A percentile compares a stretch with the other conserved stretches of the same genome.
These are phyloP conservation scores for Chrysoporthe puriensis DNA, from an alignment of 2,329 filamentous ascomycete genomes.

Conservation along the genomic window DNA sequence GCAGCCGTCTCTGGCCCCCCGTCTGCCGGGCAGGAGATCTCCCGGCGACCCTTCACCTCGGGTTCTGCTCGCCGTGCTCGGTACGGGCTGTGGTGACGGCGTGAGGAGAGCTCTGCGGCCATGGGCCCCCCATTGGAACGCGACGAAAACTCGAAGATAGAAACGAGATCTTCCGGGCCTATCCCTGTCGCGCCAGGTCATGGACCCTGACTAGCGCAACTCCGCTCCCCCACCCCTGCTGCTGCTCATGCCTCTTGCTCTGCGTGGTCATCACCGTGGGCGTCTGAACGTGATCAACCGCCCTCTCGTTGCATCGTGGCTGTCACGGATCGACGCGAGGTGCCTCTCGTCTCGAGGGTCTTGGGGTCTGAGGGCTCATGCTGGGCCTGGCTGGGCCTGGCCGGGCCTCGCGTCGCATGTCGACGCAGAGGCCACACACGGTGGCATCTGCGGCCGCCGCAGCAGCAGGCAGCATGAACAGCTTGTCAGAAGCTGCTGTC, in stretches of 20 bases:
- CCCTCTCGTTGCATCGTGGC: background rate
- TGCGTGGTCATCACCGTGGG: background rate
- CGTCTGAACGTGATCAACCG: background rate
- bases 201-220: slow-evolving; percentile 14
- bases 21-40: background rate
- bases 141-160: slow-evolving; percentile 5
- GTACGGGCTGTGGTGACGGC: background rate
- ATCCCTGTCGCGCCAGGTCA: slow-evolving; percentile 6
- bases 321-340: too few species aligned
- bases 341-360: too few species aligned
- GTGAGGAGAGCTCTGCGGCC: slow-evolving; percentile 2
- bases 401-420: too few species aligned
- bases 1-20: background rate
- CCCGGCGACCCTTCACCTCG: too few species aligned
- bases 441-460: too few species aligned
- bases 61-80: background rate
- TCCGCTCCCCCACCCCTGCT: slow-evolving; percentile 3
- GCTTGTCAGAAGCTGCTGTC: slow-evolving; percentile 7
- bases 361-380: background rate
- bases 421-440: too few species aligned
- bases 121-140: slow-evolving; percentile 1
- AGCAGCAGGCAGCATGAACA: background rate
- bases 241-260: slow-evolving; percentile 2
- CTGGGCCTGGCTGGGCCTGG: background rate
- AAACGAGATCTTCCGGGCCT: background rate